phyloP scores from a whole-genome alignment of 1,139 yeast genomes.

The Candida albicans region DNA sequence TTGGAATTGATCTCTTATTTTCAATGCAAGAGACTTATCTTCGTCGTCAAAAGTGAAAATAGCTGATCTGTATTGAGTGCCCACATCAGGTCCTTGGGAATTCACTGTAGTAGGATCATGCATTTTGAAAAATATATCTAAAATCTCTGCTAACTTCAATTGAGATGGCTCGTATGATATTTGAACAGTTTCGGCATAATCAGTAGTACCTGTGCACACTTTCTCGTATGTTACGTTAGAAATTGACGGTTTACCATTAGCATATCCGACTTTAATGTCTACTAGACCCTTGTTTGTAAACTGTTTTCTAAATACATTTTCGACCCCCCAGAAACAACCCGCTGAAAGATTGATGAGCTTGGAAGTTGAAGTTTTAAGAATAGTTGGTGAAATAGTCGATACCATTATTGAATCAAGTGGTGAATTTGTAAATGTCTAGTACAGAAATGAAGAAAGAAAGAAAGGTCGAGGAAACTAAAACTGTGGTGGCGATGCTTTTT shows the following conservation, averaged over 20 bases:
- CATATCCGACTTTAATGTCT: conserved; percentile 85
- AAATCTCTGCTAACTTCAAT: conserved; percentile 58
- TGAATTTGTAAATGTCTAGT: neutral
- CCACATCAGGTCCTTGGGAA: conserved; percentile 79
- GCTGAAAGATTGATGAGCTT: conserved; percentile 66
- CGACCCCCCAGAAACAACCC: conserved; percentile 97
- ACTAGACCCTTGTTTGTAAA: conserved; percentile 62
- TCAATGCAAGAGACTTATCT: conserved; percentile 29
- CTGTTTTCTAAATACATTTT: conserved; percentile 73
- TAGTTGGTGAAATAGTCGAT: conserved; percentile 34
- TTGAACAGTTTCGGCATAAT: conserved; percentile 78
- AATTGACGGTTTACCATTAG: conserved; percentile 62
- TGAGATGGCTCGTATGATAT: conserved; percentile 73
- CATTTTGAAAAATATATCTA: conserved; percentile 84
- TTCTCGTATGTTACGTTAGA: conserved; percentile 66
- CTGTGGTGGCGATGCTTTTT: neutral
- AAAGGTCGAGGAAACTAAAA: neutral
- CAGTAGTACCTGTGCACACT: conserved; percentile 75
- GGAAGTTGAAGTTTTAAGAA: conserved; percentile 39
- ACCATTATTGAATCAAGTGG: neutral
- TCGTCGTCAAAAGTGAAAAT: conserved; percentile 61
- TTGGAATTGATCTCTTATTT: conserved; percentile 33
- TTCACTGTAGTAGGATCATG: conserved; percentile 69
- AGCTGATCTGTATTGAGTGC: conserved; percentile 84
- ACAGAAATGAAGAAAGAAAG: neutral